Conservation (phyloP, 495 filamentous ascomycete species). For the Clavariopsis aquatica region DNA sequence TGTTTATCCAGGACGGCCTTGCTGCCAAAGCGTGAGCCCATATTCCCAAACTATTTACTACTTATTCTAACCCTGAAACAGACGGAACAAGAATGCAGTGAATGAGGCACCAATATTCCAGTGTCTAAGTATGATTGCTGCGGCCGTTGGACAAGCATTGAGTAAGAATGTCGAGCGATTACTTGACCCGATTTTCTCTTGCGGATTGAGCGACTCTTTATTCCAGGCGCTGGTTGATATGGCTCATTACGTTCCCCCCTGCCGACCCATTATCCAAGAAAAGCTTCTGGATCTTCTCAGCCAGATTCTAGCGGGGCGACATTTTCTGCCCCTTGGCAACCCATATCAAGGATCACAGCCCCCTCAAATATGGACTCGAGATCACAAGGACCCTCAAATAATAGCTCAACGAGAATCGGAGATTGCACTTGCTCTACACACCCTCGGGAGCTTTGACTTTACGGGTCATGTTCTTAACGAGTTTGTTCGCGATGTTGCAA, state of each 20-base stretch:
- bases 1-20: conserved; percentile 87
- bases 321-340: conserved; percentile 87
- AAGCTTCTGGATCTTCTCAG: conserved; percentile 92
- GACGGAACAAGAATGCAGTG: conserved; percentile 50
- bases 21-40: conserved; percentile 63
- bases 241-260: conserved; percentile 96
- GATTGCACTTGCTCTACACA: conserved; percentile 87
- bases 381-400: conserved; percentile 72
- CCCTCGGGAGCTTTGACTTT: conserved; percentile 95
- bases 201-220: conserved; percentile 85
- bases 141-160: conserved; percentile 91
- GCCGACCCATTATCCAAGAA: conserved; percentile 89
- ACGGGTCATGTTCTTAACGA: conserved; percentile 92
- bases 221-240: conserved; percentile 96
- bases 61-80: not conserved
- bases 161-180: conserved; percentile 97
- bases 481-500: conserved; percentile 96
- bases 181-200: conserved; percentile 95
- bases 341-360: conserved; percentile 66
- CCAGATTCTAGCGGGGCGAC: conserved; percentile 85
- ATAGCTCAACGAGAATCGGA: conserved; percentile 80
- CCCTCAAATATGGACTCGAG: conserved; percentile 74
- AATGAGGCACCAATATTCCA: conserved; percentile 93
- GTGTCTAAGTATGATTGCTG: conserved; percentile 94
- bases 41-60: not conserved